Evolutionary conservation across 1,139 yeast species (phyloP).

Genomic region (Sugiyamaella pinicola): DNA sequence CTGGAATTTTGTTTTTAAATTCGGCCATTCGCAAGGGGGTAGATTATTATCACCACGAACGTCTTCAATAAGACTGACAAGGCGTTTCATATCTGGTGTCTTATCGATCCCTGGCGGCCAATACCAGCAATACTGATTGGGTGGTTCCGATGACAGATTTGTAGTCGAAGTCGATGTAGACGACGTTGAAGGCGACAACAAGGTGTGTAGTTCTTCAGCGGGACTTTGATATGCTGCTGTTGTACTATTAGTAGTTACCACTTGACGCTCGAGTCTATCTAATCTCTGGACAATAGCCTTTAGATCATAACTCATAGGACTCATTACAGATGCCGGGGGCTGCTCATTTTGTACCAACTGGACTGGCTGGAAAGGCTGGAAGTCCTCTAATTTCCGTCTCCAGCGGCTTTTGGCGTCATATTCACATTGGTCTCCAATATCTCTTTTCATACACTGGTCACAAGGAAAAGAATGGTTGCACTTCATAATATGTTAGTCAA

Average conservation of each 20-base stretch:
- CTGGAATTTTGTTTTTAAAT: constrained; percentile 11
- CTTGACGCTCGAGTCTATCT: constrained; percentile 18
- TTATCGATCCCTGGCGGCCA: constrained; percentile 18
- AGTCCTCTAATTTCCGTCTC: constrained; percentile 15
- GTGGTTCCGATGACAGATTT: not conserved
- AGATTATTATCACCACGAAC: constrained; percentile 18
- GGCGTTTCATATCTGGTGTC: constrained; percentile 15
- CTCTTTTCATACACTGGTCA: constrained; percentile 19
- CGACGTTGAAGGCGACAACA: constrained; percentile 5
- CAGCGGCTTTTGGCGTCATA: constrained; percentile 22
- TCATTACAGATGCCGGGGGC: not conserved
- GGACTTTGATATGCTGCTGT: constrained; percentile 5
- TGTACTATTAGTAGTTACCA: not conserved
- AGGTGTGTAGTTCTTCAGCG: not conserved
- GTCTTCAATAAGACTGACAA: constrained; percentile 14
- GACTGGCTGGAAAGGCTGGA: not conserved
- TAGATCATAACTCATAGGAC: constrained; percentile 4
- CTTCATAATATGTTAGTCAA: constrained; percentile 7
- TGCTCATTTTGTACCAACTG: not conserved
- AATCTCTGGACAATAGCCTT: constrained; percentile 15
- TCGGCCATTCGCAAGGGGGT: constrained; percentile 22
- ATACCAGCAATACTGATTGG: constrained; percentile 7
- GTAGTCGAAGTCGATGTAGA: not conserved
- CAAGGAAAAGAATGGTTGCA: constrained; percentile 23
- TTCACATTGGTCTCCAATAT: constrained; percentile 14